A percentile compares a stretch with the other conserved stretches of the same genome.
Conservation (phyloP, 208 protist genomes). For the Naegleria fowleri region DNA sequence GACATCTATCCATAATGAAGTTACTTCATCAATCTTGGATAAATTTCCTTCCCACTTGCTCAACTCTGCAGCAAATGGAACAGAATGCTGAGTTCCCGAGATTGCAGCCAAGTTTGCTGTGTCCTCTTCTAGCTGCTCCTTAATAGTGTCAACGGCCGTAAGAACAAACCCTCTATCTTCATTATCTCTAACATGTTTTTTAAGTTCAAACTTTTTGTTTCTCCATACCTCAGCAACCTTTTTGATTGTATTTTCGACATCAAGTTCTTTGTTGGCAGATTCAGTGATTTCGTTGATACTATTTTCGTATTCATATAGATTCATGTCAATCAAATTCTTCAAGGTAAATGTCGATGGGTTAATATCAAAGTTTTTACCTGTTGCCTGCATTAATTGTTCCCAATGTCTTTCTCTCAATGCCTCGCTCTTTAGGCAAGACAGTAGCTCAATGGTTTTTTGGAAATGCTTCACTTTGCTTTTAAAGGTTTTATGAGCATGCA, state of each 20-base stretch:
- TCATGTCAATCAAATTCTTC: constrained; percentile 91
- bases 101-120: constrained; percentile 95
- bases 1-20: constrained; percentile 92
- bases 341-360: constrained; percentile 88
- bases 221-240: constrained; percentile 89
- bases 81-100: constrained; percentile 88
- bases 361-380: constrained; percentile 84
- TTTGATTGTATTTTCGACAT: constrained; percentile 89
- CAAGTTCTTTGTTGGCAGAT: constrained; percentile 83
- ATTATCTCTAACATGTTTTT: constrained; percentile 81
- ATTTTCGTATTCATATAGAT: constrained; percentile 86
- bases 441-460: constrained; percentile 85
- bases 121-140: constrained; percentile 94
- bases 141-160: constrained; percentile 88
- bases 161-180: constrained; percentile 77
- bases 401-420: constrained; percentile 95
- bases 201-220: constrained; percentile 68
- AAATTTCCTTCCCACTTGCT: constrained; percentile 91
- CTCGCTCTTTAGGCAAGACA: constrained; percentile 91
- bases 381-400: constrained; percentile 90
- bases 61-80: constrained; percentile 89
- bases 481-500: constrained; percentile 68
- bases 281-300: constrained; percentile 86
- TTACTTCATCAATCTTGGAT: constrained; percentile 88
- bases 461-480: constrained; percentile 88